Base-by-base conservation (phyloP, 2,329 filamentous ascomycete genomes). In the Rosellinia necatrix region DNA sequence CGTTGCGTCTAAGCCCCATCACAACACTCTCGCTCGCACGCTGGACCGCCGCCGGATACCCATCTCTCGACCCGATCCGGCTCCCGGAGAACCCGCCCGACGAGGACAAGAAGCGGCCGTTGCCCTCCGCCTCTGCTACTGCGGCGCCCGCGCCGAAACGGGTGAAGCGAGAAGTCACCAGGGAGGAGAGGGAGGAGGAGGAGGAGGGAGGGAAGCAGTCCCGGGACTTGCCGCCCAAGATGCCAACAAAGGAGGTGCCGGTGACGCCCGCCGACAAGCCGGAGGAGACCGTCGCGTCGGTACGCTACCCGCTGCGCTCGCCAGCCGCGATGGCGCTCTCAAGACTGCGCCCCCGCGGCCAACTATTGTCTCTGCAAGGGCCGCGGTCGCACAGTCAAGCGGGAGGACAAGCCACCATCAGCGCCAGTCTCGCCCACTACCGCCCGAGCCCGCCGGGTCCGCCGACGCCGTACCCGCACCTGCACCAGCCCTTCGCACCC, bases 1-100 rank as follows among this genome's bases (percentile, higher is more conserved):
- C 53, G 2, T 30, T 66, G 29, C 53, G 35, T 6, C 54, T 64
- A 5, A 47, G 51, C 21, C 19, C 60, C 19, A 25, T 56, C 27
- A 67, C 66, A 7, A 53, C 43, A 29, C 49, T 61, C 32, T 63
- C 64, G 21, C 58, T 68, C 24, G 57, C 56, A 48, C 61, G 59
- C n/a, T 61, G 54, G 38, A 22, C 1, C 0, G 25, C 27, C 0
- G 8, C 22, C 21, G 52, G 50, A 9, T 60, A 61, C 37, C 35
- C n/a, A n/a, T n/a, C 54, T 1, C 44, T 41, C 9, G 7, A 50
- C n/a, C 63, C 64, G 4, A 10, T 48, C 7, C 25, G 2, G 6
- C n/a, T 61, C 12, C 64, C 63, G 0, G 27, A 38, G 3, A 63
- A 46, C n/a, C 49, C 51, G 6, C 6, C 32, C 2, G 10, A 4